phyloP scores from a whole-genome alignment of 352 stramenopile species.

The Phytophthora citrophthora region DNA sequence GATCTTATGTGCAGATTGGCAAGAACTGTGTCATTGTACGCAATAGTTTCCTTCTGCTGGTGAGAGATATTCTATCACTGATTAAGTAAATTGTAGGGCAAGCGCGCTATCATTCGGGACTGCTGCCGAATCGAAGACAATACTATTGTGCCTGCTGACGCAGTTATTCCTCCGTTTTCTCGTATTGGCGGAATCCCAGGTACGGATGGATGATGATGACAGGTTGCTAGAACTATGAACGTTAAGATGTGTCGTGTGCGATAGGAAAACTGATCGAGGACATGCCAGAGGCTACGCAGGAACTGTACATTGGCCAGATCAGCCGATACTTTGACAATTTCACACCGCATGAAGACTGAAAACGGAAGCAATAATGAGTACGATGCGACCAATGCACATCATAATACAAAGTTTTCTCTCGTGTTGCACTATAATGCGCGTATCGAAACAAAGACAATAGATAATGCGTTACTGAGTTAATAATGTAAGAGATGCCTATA shows the following conservation, averaged over 20 bases:
- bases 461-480: slow-evolving; percentile 29
- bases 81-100: slow-evolving; percentile 47
- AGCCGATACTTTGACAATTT: slow-evolving; percentile 89
- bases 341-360: slow-evolving; percentile 46
- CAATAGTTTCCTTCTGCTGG: slow-evolving; percentile 11
- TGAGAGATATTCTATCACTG: not conserved
- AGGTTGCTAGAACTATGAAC: not conserved
- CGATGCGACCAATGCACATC: not conserved
- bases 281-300: slow-evolving; percentile 84
- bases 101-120: slow-evolving; percentile 84
- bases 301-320: slow-evolving; percentile 74
- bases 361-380: not conserved
- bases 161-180: slow-evolving; percentile 81
- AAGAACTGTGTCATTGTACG: slow-evolving; percentile 86
- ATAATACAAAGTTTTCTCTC: no score
- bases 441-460: slow-evolving; percentile 3
- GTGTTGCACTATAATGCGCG: no score
- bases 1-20: slow-evolving; percentile 84
- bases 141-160: slow-evolving; percentile 75
- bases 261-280: slow-evolving; percentile 74
- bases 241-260: not conserved
- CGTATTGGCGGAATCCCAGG: slow-evolving; percentile 75
- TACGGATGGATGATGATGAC: slow-evolving; percentile 18
- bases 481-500: slow-evolving; percentile 29
- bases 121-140: slow-evolving; percentile 88